Evolutionary conservation across 345 rosid species (phyloP).

Genomic region (Camelina neglecta): DNA sequence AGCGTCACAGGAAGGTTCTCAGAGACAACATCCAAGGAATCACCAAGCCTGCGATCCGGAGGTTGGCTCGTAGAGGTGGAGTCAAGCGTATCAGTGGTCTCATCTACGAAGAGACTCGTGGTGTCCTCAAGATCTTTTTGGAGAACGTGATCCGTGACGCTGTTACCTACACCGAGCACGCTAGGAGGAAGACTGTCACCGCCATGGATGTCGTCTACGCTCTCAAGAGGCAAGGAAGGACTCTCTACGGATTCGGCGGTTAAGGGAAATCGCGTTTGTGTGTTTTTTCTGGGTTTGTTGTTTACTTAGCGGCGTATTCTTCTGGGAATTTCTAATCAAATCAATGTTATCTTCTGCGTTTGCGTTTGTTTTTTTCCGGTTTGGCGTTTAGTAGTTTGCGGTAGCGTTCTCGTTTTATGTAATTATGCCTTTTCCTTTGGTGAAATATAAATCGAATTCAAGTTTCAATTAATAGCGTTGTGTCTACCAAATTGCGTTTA

Average conservation of each 20-base stretch:
- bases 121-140: slow-evolving; percentile 46
- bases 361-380: slow-evolving; percentile 7
- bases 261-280: neutral
- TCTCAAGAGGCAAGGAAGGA: slow-evolving; percentile 55
- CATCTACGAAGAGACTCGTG: slow-evolving; percentile 54
- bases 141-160: slow-evolving; percentile 49
- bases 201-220: slow-evolving; percentile 59
- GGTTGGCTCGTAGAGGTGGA: slow-evolving; percentile 56
- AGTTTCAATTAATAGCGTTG: neutral
- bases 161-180: slow-evolving; percentile 50
- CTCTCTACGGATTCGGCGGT: slow-evolving; percentile 47
- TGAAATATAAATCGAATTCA: neutral
- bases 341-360: neutral
- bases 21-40: slow-evolving; percentile 51
- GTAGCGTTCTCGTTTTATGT: slow-evolving; percentile 19
- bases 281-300: neutral
- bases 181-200: slow-evolving; percentile 53
- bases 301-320: neutral
- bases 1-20: slow-evolving; percentile 51
- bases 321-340: slow-evolving; percentile 5
- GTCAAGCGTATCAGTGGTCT: slow-evolving; percentile 63
- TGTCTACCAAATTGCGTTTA: neutral
- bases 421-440: slow-evolving; percentile 6
- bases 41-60: slow-evolving; percentile 52
- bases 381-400: neutral